phyloP scores from a whole-genome alignment of 1,284 basidiomycete genomes.

The Ustilago trichophora region DNA sequence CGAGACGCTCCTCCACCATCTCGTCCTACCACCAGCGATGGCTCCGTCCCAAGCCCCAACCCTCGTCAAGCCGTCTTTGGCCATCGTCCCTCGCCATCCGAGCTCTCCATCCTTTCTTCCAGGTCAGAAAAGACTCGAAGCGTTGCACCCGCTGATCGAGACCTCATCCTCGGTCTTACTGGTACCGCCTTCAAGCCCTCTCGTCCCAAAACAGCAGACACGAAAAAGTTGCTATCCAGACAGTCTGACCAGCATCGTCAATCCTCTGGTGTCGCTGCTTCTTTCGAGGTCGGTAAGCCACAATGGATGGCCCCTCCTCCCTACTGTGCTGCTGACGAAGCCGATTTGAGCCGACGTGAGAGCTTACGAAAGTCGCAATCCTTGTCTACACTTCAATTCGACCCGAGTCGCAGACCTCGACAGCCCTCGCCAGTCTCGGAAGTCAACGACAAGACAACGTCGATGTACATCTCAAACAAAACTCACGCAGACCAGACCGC shows the following conservation, averaged over 20 bases:
- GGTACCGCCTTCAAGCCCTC: slow-evolving; percentile 1
- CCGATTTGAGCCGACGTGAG: not conserved
- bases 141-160: slow-evolving; percentile 4
- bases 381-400: slow-evolving; percentile 10
- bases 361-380: slow-evolving; percentile 29
- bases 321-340: not conserved
- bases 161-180: slow-evolving; percentile 18
- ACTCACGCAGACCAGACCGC: not conserved
- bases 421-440: not conserved
- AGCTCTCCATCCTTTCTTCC: not conserved
- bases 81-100: slow-evolving; percentile 20
- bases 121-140: not conserved
- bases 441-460: not conserved
- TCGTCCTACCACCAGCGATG: slow-evolving; percentile 12
- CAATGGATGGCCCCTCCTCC: slow-evolving; percentile 13
- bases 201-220: slow-evolving; percentile 3
- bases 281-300: not conserved
- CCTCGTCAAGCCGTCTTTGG: slow-evolving; percentile 29
- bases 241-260: not conserved
- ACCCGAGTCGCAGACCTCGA: slow-evolving; percentile 4
- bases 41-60: slow-evolving; percentile 9
- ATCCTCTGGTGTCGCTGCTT: not conserved
- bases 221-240: slow-evolving; percentile 7
- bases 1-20: not conserved
- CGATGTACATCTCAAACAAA: not conserved